phyloP scores from a whole-genome alignment of 768 basidiomycete genomes.

The Suillus discolor region DNA sequence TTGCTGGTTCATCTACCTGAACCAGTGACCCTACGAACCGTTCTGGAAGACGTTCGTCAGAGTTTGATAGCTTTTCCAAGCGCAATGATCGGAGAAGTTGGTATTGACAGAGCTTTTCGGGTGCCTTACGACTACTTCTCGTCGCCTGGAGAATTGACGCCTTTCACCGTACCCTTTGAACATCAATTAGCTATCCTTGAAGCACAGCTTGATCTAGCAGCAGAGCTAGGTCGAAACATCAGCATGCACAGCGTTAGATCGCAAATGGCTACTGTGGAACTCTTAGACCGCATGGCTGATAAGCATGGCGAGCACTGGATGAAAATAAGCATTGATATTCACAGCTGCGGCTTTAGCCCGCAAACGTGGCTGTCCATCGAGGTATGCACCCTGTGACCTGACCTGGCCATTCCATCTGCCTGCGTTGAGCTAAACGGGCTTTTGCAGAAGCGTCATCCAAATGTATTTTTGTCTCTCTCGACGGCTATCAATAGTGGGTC shows the following conservation, averaged over 20 bases:
- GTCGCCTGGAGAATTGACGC: constrained; percentile 60
- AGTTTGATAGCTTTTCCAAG: constrained; percentile 63
- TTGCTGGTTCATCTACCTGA: constrained; percentile 72
- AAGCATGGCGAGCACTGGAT: constrained; percentile 61
- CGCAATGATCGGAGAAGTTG: constrained; percentile 93
- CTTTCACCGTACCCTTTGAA: constrained; percentile 74
- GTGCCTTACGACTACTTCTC: constrained; percentile 62
- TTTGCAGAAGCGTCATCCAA: constrained; percentile 64
- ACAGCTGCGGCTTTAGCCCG: constrained; percentile 84
- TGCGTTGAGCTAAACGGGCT: neutral
- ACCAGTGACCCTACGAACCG: constrained; percentile 60
- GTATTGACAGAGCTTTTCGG: constrained; percentile 81
- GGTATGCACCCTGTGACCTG: constrained; percentile 44
- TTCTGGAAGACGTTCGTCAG: constrained; percentile 59
- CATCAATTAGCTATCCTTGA: constrained; percentile 86
- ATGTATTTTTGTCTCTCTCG: constrained; percentile 87
- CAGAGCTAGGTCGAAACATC: constrained; percentile 75
- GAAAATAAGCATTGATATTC: constrained; percentile 81
- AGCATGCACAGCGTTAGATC: constrained; percentile 89
- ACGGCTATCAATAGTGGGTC: constrained; percentile 82
- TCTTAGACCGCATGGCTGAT: constrained; percentile 60
- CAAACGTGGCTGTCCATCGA: constrained; percentile 77
- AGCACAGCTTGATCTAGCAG: constrained; percentile 82
- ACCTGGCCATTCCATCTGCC: neutral
- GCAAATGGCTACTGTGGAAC: constrained; percentile 64